Percentiles rank a stretch among this genome's conserved stretches.
Conservation (phyloP, 164 flowering plant genomes). For the Magnolia kwangsiensis region DNA sequence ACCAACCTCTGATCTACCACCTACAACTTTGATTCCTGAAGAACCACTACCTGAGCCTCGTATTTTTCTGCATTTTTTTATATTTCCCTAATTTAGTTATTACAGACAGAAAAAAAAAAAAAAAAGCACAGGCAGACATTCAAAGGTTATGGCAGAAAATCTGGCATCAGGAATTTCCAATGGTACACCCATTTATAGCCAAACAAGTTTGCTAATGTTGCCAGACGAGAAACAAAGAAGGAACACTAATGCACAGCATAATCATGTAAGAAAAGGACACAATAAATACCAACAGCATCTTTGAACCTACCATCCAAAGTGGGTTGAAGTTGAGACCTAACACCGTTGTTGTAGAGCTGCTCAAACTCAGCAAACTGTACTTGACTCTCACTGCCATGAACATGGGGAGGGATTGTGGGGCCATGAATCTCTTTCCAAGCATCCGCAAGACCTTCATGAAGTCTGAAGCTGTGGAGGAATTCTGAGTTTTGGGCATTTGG, state of each 20-base stretch:
- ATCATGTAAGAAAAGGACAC: neutral
- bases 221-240: neutral
- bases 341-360: slow-evolving; percentile 24
- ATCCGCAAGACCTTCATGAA: slow-evolving; percentile 44
- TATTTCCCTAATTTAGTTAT: too few species aligned
- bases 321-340: slow-evolving; percentile 43
- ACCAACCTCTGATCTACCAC: too few species aligned
- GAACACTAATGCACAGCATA: neutral
- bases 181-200: neutral
- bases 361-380: slow-evolving; percentile 33
- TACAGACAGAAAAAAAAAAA: too few species aligned
- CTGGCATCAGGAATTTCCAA: neutral
- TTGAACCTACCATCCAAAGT: slow-evolving; percentile 55
- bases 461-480: slow-evolving; percentile 54
- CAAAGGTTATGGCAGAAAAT: neutral
- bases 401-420: slow-evolving; percentile 31
- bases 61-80: too few species aligned
- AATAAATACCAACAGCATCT: neutral
- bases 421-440: slow-evolving; percentile 78
- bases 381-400: slow-evolving; percentile 25
- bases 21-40: too few species aligned
- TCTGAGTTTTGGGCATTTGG: slow-evolving; percentile 56
- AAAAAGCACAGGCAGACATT: neutral
- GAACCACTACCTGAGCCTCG: too few species aligned
- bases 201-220: neutral